These are phyloP conservation scores for Lodderomyces oxycetoniae DNA, from an alignment of 1,139 yeast species.

Conservation along the genomic window DNA sequence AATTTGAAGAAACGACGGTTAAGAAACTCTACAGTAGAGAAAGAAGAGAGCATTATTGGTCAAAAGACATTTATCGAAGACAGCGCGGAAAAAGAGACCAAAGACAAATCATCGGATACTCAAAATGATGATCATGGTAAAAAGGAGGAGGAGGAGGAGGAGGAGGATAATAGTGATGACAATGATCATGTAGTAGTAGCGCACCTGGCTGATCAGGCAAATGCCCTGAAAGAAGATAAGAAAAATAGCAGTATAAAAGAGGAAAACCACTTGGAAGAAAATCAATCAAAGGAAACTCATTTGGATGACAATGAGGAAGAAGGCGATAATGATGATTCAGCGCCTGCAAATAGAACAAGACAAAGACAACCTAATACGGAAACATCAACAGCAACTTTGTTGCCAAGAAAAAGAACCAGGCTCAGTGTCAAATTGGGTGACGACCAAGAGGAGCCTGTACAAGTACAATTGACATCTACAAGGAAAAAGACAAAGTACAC, in stretches of 20 bases:
- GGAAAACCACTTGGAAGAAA: conserved; percentile 3
- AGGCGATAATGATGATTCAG: conserved; percentile 12
- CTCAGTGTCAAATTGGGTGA: conserved; percentile 22
- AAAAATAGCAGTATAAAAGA: neutral
- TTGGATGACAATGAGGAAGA: conserved; percentile 8
- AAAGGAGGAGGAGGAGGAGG: neutral
- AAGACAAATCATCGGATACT: neutral
- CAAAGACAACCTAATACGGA: conserved; percentile 13
- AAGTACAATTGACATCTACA: too few species aligned
- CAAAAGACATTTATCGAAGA: conserved; percentile 1
- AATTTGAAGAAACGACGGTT: neutral
- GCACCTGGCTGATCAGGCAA: too few species aligned
- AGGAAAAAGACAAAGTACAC: too few species aligned
- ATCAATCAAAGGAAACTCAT: conserved; percentile 11
- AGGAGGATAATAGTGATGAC: neutral
- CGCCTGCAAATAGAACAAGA: conserved; percentile 14
- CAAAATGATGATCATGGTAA: neutral
- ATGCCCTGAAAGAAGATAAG: neutral
- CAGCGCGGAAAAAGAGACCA: conserved; percentile 11
- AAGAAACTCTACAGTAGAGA: conserved; percentile 1
- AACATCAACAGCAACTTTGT: conserved; percentile 11
- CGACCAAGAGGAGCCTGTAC: conserved; percentile 10
- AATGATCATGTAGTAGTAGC: too few species aligned
- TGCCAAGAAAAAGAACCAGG: conserved; percentile 27
- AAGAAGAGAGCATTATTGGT: conserved; percentile 2